Percentiles rank a stretch among this genome's conserved stretches.
These are phyloP conservation scores for Aphanomyces euteiches DNA, from an alignment of 352 stramenopile genomes.

Conservation along the genomic window DNA sequence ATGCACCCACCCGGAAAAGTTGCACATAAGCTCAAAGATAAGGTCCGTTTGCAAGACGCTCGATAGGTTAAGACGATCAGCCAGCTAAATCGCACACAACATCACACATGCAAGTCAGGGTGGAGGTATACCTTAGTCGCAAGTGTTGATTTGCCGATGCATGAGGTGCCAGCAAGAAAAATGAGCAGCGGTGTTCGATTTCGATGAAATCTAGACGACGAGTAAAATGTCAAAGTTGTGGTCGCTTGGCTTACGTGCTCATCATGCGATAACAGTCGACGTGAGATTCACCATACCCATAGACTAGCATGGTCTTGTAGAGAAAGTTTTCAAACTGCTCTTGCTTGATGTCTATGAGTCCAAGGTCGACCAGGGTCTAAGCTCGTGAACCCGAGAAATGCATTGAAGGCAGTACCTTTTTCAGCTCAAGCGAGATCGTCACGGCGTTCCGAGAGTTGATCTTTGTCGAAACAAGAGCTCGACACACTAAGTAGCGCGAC, in stretches of 20 bases:
- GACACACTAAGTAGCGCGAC: slow-evolving; percentile 79
- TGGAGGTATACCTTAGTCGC: slow-evolving; percentile 66
- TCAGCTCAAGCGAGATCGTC: slow-evolving; percentile 85
- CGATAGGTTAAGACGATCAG: slow-evolving; percentile 80
- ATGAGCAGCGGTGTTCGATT: slow-evolving; percentile 81
- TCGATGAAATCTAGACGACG: slow-evolving; percentile 59
- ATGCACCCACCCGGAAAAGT: slow-evolving; percentile 71
- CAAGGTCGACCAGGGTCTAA: slow-evolving; percentile 81
- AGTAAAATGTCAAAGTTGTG: background rate
- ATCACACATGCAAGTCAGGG: no score
- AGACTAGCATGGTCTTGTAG: slow-evolving; percentile 88
- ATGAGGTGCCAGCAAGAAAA: slow-evolving; percentile 75
- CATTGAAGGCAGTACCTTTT: slow-evolving; percentile 45
- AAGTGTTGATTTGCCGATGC: slow-evolving; percentile 81
- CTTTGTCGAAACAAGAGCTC: slow-evolving; percentile 82
- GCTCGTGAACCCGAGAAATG: background rate
- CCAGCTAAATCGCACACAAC: slow-evolving; percentile 42
- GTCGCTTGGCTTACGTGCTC: slow-evolving; percentile 49
- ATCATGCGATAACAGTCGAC: slow-evolving; percentile 87
- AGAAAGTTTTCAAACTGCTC: slow-evolving; percentile 88
- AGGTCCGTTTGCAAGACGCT: slow-evolving; percentile 84
- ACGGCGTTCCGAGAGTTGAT: slow-evolving; percentile 83
- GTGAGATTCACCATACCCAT: slow-evolving; percentile 79
- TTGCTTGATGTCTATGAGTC: slow-evolving; percentile 81
- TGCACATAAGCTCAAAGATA: slow-evolving; percentile 89